These are phyloP conservation scores for Fusarium papillatum DNA, from an alignment of 2,329 filamentous ascomycete genomes.

Conservation along the genomic window DNA sequence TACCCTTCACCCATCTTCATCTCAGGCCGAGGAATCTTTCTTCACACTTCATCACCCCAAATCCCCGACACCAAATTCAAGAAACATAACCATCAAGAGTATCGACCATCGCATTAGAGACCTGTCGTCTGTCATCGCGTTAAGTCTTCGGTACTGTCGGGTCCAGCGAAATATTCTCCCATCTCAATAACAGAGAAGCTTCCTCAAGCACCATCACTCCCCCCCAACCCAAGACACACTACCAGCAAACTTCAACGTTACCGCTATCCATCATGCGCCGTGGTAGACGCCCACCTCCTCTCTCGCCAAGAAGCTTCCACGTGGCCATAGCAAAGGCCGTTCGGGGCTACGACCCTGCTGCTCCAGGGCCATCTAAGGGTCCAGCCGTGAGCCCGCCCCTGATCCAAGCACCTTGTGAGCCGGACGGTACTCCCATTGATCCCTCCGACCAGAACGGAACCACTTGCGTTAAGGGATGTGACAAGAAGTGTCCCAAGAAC, in stretches of 20 bases:
- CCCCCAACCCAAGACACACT: not conserved
- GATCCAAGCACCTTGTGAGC: not conserved
- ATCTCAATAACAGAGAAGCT: not conserved
- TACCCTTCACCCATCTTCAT: not conserved
- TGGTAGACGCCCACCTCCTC: not conserved
- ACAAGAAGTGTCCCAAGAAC: slow-evolving; percentile 4
- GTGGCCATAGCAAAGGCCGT: not conserved
- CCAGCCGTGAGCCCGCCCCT: not conserved
- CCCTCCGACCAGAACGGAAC: not conserved
- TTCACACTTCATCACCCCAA: not conserved
- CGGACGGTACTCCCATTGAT: not conserved
- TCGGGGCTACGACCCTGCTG: not conserved
- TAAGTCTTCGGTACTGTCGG: not conserved
- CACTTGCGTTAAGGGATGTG: slow-evolving; percentile 3
- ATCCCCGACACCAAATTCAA: not conserved
- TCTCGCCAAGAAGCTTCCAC: slow-evolving; percentile 24
- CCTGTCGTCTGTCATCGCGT: not conserved
- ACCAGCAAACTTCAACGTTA: not conserved
- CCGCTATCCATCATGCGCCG: slow-evolving; percentile 3
- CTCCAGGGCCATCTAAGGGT: not conserved
- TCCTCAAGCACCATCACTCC: not conserved
- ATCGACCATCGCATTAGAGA: not conserved
- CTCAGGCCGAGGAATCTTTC: not conserved
- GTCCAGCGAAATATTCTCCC: not conserved
- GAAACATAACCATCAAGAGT: not conserved